Conservation (phyloP, 257 asterid species). For the Rubia yunnanensis region DNA sequence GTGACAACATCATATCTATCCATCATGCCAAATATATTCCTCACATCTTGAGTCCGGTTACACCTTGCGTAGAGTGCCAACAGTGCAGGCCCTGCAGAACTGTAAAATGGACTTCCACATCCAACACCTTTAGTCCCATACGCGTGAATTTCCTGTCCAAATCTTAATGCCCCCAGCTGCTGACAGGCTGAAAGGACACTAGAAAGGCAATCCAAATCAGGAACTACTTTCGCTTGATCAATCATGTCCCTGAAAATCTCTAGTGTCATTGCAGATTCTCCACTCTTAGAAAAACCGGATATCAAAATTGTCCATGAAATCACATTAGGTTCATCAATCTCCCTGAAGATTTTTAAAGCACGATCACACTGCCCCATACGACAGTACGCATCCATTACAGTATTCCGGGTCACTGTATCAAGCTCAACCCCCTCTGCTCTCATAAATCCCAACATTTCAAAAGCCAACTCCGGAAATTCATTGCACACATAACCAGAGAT, state of each 20-base stretch:
- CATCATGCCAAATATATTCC: slow-evolving; percentile 27
- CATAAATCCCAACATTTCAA: slow-evolving; percentile 23
- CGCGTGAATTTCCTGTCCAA: slow-evolving; percentile 36
- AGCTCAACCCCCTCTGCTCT: slow-evolving; percentile 24
- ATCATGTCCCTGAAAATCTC: slow-evolving; percentile 25
- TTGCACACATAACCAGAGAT: slow-evolving; percentile 30
- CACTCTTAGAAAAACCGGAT: slow-evolving; percentile 33
- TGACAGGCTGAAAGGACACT: slow-evolving; percentile 32
- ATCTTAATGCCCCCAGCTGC: slow-evolving; percentile 17
- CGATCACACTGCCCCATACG: slow-evolving; percentile 34
- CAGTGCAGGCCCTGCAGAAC: slow-evolving; percentile 39
- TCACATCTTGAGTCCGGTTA: slow-evolving; percentile 21
- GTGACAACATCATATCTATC: slow-evolving; percentile 27
- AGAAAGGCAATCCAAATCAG: slow-evolving; percentile 33
- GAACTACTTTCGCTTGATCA: slow-evolving; percentile 8
- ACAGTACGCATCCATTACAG: slow-evolving; percentile 32
- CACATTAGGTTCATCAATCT: slow-evolving; percentile 29
- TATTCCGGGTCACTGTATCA: slow-evolving; percentile 31
- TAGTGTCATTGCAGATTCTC: slow-evolving; percentile 13
- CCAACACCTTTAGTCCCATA: slow-evolving; percentile 21
- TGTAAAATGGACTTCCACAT: slow-evolving; percentile 17
- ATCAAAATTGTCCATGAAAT: slow-evolving; percentile 41
- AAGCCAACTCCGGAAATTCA: slow-evolving; percentile 21
- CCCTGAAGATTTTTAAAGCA: slow-evolving; percentile 22
- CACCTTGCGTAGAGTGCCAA: slow-evolving; percentile 26